Evolutionary conservation across 176 grass and related monocot genomes (phyloP).

Genomic region (Phoenix roebelenii): DNA sequence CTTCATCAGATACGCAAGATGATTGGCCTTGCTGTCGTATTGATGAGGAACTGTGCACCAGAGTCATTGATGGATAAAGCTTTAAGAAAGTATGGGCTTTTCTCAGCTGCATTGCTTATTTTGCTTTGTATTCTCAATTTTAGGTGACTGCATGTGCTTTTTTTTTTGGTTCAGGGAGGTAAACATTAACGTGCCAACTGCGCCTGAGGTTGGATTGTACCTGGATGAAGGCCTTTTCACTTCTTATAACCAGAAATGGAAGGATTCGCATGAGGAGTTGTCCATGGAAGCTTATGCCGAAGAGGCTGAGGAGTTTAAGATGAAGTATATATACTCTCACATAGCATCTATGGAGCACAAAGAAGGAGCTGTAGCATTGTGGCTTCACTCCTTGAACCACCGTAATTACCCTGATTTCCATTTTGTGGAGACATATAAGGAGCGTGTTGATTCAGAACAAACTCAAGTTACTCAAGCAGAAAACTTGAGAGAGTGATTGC

Average conservation of each 20-base stretch:
- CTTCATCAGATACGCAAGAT: conserved; percentile 93
- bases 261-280: conserved; percentile 75
- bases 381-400: conserved; percentile 83
- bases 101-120: conserved; percentile 2
- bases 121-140: not conserved
- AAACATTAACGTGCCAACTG: conserved; percentile 84
- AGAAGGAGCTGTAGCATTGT: conserved; percentile 75
- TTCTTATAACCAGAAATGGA: conserved; percentile 90
- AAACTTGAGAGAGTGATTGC: conserved; percentile 6
- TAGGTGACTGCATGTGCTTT: conserved; percentile 3
- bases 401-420: conserved; percentile 90
- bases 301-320: conserved; percentile 66
- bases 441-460: conserved; percentile 13
- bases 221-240: conserved; percentile 80
- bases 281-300: conserved; percentile 75
- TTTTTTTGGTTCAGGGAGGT: conserved; percentile 48
- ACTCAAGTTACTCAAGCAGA: conserved; percentile 2
- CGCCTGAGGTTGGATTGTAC: conserved; percentile 83
- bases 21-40: conserved; percentile 70
- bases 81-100: conserved; percentile 54
- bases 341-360: conserved; percentile 90
- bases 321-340: conserved; percentile 90
- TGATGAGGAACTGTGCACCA: conserved; percentile 77
- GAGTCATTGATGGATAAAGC: conserved; percentile 67
- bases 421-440: conserved; percentile 32